phyloP scores from a whole-genome alignment of 2,329 filamentous ascomycete genomes.

The Trichophyton verrucosum region DNA sequence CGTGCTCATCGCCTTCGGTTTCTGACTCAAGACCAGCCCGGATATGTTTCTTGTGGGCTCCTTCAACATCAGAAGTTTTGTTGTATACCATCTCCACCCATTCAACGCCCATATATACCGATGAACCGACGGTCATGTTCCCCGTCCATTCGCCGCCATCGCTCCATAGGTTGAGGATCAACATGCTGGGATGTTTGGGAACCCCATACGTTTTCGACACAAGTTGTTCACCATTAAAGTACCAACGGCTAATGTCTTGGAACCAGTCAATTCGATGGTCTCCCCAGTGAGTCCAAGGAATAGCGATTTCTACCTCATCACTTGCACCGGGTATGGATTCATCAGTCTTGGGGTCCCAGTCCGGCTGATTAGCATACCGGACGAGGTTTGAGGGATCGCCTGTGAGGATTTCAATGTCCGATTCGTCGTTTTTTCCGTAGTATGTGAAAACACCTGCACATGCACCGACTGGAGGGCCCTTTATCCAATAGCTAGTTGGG shows the following conservation, averaged over 20 bases:
- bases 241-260: conserved; percentile 26
- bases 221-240: conserved; percentile 22
- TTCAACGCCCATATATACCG: conserved; percentile 29
- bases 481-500: conserved; percentile 6
- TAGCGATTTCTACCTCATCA: conserved; percentile 19
- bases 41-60: background rate
- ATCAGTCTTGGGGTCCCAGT: conserved; percentile 27
- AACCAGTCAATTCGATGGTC: conserved; percentile 34
- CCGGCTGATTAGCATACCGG: conserved; percentile 33
- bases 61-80: conserved; percentile 3
- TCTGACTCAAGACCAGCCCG: background rate
- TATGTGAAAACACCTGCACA: conserved; percentile 43
- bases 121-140: conserved; percentile 27
- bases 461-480: conserved; percentile 32
- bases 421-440: conserved; percentile 35
- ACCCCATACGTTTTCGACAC: conserved; percentile 26
- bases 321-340: conserved; percentile 24
- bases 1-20: conserved; percentile 17
- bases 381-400: conserved; percentile 33
- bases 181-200: conserved; percentile 25
- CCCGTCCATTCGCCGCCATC: conserved; percentile 33
- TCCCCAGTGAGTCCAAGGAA: conserved; percentile 30
- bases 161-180: conserved; percentile 34
- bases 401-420: conserved; percentile 43
- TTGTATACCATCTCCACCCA: conserved; percentile 34